Evolutionary conservation across 352 stramenopile genomes (phyloP).

Genomic region (Pythium guiyangense): DNA sequence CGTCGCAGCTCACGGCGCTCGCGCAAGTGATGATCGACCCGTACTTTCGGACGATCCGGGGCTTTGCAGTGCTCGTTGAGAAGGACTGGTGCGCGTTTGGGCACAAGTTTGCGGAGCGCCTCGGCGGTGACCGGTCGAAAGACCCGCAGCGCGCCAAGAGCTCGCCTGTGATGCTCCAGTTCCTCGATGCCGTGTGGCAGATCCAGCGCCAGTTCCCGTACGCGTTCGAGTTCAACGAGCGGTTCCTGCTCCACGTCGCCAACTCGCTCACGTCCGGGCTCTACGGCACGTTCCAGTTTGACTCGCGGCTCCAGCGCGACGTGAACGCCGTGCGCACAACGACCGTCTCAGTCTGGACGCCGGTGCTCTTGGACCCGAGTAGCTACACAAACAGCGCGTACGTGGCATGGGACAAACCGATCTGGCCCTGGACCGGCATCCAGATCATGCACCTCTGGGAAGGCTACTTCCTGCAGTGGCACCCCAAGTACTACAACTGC

Average conservation of each 20-base stretch:
- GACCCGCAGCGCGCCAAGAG: slow-evolving; percentile 73
- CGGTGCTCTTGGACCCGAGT: slow-evolving; percentile 44
- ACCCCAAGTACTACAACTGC: slow-evolving; percentile 79
- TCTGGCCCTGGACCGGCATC: slow-evolving; percentile 78
- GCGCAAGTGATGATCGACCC: slow-evolving; percentile 88
- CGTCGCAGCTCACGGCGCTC: slow-evolving; percentile 65
- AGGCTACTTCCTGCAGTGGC: slow-evolving; percentile 84
- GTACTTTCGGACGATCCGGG: slow-evolving; percentile 82
- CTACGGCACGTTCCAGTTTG: slow-evolving; percentile 83
- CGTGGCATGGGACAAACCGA: slow-evolving; percentile 35
- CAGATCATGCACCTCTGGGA: slow-evolving; percentile 83
- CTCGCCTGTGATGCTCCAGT: slow-evolving; percentile 85
- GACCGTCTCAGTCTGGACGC: slow-evolving; percentile 79
- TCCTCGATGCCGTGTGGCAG: slow-evolving; percentile 83
- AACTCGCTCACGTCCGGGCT: slow-evolving; percentile 77
- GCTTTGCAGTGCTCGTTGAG: slow-evolving; percentile 75
- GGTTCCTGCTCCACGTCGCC: slow-evolving; percentile 74
- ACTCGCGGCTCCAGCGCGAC: slow-evolving; percentile 65
- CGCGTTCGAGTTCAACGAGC: slow-evolving; percentile 86
- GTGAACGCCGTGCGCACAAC: slow-evolving; percentile 45
- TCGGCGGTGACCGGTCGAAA: slow-evolving; percentile 61
- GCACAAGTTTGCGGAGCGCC: slow-evolving; percentile 76
- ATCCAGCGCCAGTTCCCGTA: slow-evolving; percentile 74
- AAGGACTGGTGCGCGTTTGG: slow-evolving; percentile 88
- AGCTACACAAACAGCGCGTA: slow-evolving; percentile 55